These are phyloP conservation scores for Cyanidium caldarium DNA, from an alignment of 23 red algal genomes.

Conservation along the genomic window DNA sequence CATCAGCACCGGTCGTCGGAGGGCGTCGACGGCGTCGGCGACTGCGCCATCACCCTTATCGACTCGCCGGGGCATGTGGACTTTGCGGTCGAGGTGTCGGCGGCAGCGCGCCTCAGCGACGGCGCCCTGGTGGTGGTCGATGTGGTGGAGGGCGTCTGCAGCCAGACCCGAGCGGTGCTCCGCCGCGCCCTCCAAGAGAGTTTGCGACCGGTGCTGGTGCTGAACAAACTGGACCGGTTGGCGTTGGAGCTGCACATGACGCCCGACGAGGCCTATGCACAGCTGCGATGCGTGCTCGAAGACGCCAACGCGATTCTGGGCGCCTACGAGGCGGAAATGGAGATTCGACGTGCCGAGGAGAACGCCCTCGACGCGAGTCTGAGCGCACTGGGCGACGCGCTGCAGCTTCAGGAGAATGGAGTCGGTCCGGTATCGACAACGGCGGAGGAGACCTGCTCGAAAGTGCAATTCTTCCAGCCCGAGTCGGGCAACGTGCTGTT, in stretches of 20 bases:
- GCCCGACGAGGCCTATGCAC: slow-evolving; percentile 56
- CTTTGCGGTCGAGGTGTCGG: slow-evolving; percentile 87
- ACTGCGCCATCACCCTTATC: slow-evolving; percentile 70
- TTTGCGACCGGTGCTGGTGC: slow-evolving; percentile 60
- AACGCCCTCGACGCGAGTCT: neutral
- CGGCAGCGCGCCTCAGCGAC: slow-evolving; percentile 68
- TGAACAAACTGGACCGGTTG: slow-evolving; percentile 94
- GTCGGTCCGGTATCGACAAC: no score
- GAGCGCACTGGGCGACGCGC: no score
- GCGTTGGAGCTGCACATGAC: slow-evolving; percentile 49
- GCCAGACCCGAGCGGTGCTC: slow-evolving; percentile 78
- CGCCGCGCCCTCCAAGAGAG: slow-evolving; percentile 40
- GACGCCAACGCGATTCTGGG: slow-evolving; percentile 91
- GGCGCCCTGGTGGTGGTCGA: slow-evolving; percentile 86
- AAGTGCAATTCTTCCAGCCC: slow-evolving; percentile 36
- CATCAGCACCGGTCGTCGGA: slow-evolving; percentile 7
- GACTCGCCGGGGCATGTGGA: slow-evolving; percentile 97
- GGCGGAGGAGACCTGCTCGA: neutral
- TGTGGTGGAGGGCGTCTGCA: slow-evolving; percentile 91
- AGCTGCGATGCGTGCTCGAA: slow-evolving; percentile 47
- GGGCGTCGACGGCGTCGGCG: neutral
- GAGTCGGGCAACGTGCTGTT: slow-evolving; percentile 85
- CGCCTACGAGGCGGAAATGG: slow-evolving; percentile 49
- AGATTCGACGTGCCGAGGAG: slow-evolving; percentile 12
- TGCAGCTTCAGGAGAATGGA: no score